Evolutionary conservation across 257 asterid genomes (phyloP).

Genomic region (Mitragyna speciosa): DNA sequence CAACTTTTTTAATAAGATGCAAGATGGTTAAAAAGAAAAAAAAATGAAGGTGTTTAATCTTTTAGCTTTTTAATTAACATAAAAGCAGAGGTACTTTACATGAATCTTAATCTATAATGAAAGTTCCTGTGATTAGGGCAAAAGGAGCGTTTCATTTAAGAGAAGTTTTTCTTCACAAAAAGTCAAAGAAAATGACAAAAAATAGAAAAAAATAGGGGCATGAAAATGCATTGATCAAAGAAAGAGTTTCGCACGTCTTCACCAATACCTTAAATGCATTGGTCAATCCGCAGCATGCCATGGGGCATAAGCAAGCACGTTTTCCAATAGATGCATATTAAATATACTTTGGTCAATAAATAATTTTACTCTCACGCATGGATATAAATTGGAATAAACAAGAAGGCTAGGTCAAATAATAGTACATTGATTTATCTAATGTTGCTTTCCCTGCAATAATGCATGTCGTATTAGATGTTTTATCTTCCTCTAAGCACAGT

Average conservation of each 20-base stretch:
- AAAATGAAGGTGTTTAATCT: neutral
- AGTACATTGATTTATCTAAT: neutral
- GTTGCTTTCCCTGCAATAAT: slow-evolving; percentile 1
- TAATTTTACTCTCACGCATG: neutral
- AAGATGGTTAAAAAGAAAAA: neutral
- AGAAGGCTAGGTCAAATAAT: neutral
- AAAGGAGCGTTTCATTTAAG: neutral
- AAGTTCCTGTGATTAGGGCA: neutral
- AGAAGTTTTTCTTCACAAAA: neutral
- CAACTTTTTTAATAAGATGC: no score
- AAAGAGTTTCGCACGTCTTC: slow-evolving; percentile 13
- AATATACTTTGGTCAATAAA: neutral
- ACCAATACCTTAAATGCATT: neutral
- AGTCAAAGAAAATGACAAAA: neutral
- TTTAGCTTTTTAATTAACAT: neutral
- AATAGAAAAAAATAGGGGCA: neutral
- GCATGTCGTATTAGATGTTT: neutral
- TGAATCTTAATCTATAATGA: neutral
- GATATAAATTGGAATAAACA: neutral
- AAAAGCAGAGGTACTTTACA: neutral
- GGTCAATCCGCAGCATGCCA: neutral
- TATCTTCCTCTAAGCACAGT: neutral
- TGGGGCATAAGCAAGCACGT: neutral
- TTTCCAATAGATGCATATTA: neutral
- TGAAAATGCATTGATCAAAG: slow-evolving; percentile 11